Conservation (phyloP, 768 basidiomycete genomes). For the Kwoniella europaea region DNA sequence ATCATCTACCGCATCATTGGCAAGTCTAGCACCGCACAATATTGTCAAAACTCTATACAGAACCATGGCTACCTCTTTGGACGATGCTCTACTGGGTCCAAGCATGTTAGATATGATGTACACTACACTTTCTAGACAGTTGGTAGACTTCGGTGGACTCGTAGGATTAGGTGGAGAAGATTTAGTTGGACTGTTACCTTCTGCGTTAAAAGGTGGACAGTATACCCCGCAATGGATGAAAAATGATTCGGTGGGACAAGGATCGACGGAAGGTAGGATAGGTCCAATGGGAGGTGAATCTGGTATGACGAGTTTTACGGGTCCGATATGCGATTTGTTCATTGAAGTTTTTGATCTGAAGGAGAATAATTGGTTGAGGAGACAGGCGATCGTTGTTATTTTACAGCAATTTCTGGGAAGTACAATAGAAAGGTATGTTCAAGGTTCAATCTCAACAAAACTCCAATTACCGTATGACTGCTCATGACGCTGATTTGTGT, state of each 20-base stretch:
- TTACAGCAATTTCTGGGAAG: conserved; percentile 93
- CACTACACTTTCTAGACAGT: conserved; percentile 38
- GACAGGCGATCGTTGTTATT: conserved; percentile 95
- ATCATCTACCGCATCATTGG: conserved; percentile 54
- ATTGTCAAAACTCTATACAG: conserved; percentile 87
- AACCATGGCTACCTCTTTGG: conserved; percentile 90
- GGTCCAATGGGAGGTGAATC: conserved; percentile 83
- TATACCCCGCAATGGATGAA: conserved; percentile 27
- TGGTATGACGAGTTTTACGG: conserved; percentile 84
- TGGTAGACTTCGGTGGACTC: conserved; percentile 44
- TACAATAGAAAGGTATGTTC: conserved; percentile 85
- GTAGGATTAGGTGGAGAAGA: conserved; percentile 39
- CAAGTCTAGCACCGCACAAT: conserved; percentile 57
- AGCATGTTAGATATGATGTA: conserved; percentile 52
- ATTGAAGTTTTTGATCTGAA: conserved; percentile 93
- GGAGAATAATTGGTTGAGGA: conserved; percentile 93
- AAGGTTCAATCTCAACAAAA: background rate
- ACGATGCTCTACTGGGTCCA: conserved; percentile 93
- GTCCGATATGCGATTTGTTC: conserved; percentile 90
- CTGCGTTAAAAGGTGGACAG: conserved; percentile 24
- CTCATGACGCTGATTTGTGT: background rate
- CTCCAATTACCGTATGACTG: no score
- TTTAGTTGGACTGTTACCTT: conserved; percentile 31
- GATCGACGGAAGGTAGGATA: conserved; percentile 6
- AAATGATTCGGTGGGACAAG: background rate